Evolutionary conservation across 768 basidiomycete genomes (phyloP), one percentile per base, ranked within the genome.

Genomic region (Multifurca ochricompacta): DNA sequence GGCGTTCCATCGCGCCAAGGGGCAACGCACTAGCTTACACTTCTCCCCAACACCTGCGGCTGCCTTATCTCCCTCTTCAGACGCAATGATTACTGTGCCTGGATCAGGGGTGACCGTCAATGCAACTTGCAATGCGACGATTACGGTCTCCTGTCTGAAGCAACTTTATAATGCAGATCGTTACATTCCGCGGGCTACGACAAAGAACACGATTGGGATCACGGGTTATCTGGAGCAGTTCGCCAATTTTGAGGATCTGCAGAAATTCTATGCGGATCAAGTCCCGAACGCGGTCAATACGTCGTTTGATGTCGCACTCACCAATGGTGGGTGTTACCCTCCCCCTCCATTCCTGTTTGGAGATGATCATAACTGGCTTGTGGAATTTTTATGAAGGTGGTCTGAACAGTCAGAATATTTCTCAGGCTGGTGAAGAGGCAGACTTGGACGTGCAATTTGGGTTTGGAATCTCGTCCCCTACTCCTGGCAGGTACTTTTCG

Each of bases 401-500:
- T 2, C 35, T 69, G 54, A 85, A 88, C 62, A 73, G 75, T 54
- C 85, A 89, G 63, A 78, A 59, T 43, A 39, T 69, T n/a, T 67
- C 66, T 0, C 67, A 70, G 13, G 79, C 85, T 14, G 84, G 85
- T 1, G 62, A 53, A 3, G 87, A 90, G 65, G 86, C 85, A 3
- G 74, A 83, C 58, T 68, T 87, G 25, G 85, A 87, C 57, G 75
- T 77, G 3, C 83, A 87, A 62, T 83, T 80, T 65, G 82, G 77
- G 1, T 82, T 77, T 54, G 86, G 85, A 18, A 51, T 88, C 25
- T 72, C 81, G 4, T 76, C 75, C 63, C 85, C 85, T 1, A 84
- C 77, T 6, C 77, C 77, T 3, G 71, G 69, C 6, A 79, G 75
- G 4, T 82, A 81, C 59, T 86, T 71, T 59, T 78, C 83, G 0